Evolutionary conservation across 2,329 filamentous ascomycete species (phyloP).

Genomic region (Claviceps pazoutovae): DNA sequence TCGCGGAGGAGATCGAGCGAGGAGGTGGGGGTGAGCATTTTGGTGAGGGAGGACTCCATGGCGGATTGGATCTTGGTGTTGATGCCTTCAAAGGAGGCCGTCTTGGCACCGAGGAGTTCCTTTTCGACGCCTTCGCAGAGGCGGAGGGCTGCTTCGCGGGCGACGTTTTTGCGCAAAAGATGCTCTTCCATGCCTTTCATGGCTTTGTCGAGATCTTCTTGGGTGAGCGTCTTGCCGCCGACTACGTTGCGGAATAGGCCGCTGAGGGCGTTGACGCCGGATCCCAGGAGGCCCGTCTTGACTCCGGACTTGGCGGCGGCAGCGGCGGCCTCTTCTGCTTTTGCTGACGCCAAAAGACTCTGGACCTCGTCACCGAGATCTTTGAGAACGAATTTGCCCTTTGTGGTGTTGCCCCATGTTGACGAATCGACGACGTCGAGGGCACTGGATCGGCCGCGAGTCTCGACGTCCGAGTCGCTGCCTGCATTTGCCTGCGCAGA

Average conservation of each 20-base stretch:
- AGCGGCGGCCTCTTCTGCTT: slow-evolving; percentile 42
- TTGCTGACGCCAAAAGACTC: slow-evolving; percentile 71
- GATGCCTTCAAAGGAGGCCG: slow-evolving; percentile 79
- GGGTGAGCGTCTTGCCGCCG: slow-evolving; percentile 82
- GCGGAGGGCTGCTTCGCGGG: slow-evolving; percentile 80
- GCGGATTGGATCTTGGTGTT: slow-evolving; percentile 71
- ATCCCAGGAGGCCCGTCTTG: slow-evolving; percentile 56
- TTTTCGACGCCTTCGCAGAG: slow-evolving; percentile 84
- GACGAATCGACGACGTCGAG: slow-evolving; percentile 64
- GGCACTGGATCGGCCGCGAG: slow-evolving; percentile 36
- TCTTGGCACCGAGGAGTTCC: slow-evolving; percentile 82
- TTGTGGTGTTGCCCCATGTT: slow-evolving; percentile 73
- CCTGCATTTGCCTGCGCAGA: slow-evolving; percentile 48
- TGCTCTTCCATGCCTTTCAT: slow-evolving; percentile 96
- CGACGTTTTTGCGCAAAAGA: slow-evolving; percentile 88
- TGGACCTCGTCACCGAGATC: slow-evolving; percentile 91
- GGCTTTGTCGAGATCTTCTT: slow-evolving; percentile 78
- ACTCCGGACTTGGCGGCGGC: slow-evolving; percentile 31
- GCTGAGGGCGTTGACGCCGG: slow-evolving; percentile 68
- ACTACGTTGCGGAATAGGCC: slow-evolving; percentile 90
- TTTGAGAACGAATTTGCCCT: slow-evolving; percentile 86
- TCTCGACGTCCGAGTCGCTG: slow-evolving; percentile 38
- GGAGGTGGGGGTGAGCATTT: slow-evolving; percentile 90
- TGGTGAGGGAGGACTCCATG: slow-evolving; percentile 83
- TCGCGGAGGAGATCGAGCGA: slow-evolving; percentile 90